Evolutionary conservation across 2,329 filamentous ascomycete genomes (phyloP).

Genomic region (Verticillium klebahnii): DNA sequence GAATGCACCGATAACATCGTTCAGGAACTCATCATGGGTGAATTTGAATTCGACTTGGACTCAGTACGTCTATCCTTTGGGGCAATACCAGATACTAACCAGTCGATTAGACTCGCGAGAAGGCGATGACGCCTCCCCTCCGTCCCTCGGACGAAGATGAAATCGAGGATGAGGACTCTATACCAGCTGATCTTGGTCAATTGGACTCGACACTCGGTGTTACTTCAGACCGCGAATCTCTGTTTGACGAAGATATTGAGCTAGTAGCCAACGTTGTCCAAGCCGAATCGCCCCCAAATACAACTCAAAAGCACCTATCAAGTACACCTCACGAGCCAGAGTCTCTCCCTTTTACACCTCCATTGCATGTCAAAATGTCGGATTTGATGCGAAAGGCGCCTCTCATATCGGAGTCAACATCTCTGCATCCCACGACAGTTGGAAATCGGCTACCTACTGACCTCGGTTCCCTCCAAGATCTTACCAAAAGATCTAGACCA

Average conservation of each 20-base stretch:
- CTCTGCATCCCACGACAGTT: no score
- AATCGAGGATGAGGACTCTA: slow-evolving; percentile 6
- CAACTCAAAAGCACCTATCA: background rate
- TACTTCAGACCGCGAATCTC: slow-evolving; percentile 24
- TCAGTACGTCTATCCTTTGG: background rate
- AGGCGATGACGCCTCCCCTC: background rate
- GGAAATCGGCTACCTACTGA: background rate
- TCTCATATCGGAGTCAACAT: background rate
- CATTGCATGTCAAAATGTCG: background rate
- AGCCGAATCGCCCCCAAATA: background rate
- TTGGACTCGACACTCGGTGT: slow-evolving; percentile 19
- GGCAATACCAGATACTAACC: background rate
- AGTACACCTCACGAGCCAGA: slow-evolving; percentile 1
- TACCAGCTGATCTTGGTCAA: slow-evolving; percentile 15
- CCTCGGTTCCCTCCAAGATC: background rate
- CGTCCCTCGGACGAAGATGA: background rate
- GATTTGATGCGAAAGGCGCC: background rate
- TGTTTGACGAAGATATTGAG: slow-evolving; percentile 4
- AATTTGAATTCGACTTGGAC: background rate
- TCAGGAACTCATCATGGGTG: background rate
- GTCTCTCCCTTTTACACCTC: slow-evolving; percentile 4
- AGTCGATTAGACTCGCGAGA: background rate
- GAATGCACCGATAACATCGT: background rate
- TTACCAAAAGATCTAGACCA: background rate
- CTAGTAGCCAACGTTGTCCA: background rate